Evolutionary conservation across 164 flowering plant species (phyloP).

Genomic region (Chloranthus sessilifolius): DNA sequence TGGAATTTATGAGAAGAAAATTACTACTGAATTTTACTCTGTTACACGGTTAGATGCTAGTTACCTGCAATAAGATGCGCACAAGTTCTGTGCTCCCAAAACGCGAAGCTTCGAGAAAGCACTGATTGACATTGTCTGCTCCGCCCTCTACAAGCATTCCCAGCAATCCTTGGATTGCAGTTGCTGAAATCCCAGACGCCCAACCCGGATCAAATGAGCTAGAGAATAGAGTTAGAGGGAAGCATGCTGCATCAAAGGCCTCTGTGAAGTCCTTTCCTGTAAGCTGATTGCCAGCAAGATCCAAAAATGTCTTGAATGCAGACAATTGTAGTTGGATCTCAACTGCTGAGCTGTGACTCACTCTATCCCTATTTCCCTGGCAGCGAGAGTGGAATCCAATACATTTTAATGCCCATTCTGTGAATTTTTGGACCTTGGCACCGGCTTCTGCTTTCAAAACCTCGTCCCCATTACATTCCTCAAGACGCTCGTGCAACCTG

Average conservation of each 20-base stretch:
- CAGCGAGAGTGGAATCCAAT: conserved; percentile 86
- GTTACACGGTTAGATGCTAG: too few species aligned
- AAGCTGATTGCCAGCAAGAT: conserved; percentile 88
- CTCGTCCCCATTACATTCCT: conserved; percentile 92
- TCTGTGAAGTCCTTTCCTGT: conserved; percentile 93
- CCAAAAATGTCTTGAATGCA: conserved; percentile 82
- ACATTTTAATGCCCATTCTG: conserved; percentile 97
- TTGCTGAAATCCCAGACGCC: conserved; percentile 90
- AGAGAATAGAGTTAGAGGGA: conserved; percentile 94
- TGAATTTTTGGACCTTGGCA: conserved; percentile 91
- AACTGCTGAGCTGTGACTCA: conserved; percentile 50
- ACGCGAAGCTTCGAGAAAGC: conserved; percentile 95
- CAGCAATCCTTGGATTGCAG: conserved; percentile 76
- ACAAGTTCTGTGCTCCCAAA: conserved; percentile 98
- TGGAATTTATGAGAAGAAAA: too few species aligned
- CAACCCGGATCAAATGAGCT: conserved; percentile 94
- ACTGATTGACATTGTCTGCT: conserved; percentile 94
- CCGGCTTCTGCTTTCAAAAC: conserved; percentile 92
- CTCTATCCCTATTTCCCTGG: conserved; percentile 57
- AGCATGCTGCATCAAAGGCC: conserved; percentile 98
- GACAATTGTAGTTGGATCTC: conserved; percentile 84
- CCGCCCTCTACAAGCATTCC: conserved; percentile 92
- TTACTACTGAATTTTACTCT: background rate
- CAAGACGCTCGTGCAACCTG: conserved; percentile 93
- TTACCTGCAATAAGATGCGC: conserved; percentile 88